A percentile compares a stretch with the other conserved stretches of the same genome.
Evolutionary conservation across 208 protist species (phyloP).

Genomic region (Trypanosoma mega): DNA sequence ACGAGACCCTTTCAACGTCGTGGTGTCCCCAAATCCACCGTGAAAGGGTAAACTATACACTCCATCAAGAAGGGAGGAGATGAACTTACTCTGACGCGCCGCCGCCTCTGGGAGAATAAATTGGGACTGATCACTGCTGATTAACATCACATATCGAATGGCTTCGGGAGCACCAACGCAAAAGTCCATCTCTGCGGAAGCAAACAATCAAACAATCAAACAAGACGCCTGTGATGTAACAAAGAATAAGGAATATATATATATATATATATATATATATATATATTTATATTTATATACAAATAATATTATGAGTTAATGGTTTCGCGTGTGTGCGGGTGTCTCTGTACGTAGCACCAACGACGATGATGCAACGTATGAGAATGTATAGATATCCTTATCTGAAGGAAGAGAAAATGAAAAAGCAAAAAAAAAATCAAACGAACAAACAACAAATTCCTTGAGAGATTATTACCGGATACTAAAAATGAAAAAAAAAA

Average conservation of each 20-base stretch:
- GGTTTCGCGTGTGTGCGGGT: too few species aligned
- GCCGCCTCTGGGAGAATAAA: slow-evolving; percentile 61
- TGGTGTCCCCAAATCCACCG: slow-evolving; percentile 20
- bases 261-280: too few species aligned
- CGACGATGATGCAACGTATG: background rate
- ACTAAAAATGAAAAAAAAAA: too few species aligned
- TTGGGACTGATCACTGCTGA: slow-evolving; percentile 37
- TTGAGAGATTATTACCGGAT: too few species aligned
- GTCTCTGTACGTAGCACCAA: too few species aligned
- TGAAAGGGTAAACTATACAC: slow-evolving; percentile 24
- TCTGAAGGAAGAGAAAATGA: slow-evolving; percentile 1
- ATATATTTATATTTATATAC: too few species aligned
- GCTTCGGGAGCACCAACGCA: slow-evolving; percentile 9
- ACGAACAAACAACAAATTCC: too few species aligned
- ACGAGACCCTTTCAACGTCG: background rate
- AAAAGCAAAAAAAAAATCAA: slow-evolving; percentile 11
- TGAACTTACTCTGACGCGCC: slow-evolving; percentile 43
- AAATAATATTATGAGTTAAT: too few species aligned
- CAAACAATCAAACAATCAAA: too few species aligned
- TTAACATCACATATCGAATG: slow-evolving; percentile 48
- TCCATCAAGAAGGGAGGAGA: slow-evolving; percentile 58
- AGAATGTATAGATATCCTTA: background rate
- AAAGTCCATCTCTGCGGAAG: background rate
- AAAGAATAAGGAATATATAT: too few species aligned
- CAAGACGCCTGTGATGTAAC: too few species aligned